Conservation (phyloP, 2,329 filamentous ascomycete genomes). For the Aureobasidium mangrovei region DNA sequence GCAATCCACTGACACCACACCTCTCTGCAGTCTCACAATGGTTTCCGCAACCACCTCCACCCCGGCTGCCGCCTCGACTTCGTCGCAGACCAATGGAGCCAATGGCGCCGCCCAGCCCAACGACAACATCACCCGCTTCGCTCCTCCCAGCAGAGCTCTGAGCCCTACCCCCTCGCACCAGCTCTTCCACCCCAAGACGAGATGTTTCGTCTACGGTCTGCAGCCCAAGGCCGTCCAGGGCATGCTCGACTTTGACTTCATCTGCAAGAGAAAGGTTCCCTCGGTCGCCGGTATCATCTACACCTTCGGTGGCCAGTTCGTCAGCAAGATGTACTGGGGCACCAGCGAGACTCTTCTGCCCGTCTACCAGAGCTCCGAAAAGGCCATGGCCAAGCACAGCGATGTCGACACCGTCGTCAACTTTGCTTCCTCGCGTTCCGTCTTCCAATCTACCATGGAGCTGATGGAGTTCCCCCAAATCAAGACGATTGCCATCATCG, state of each 20-base stretch:
- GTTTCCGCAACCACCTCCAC: constrained; percentile 22
- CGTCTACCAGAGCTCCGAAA: constrained; percentile 89
- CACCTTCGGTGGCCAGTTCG: constrained; percentile 98
- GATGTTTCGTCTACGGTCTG: constrained; percentile 99
- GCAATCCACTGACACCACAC: not conserved
- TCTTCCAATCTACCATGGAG: constrained; percentile 98
- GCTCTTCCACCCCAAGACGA: constrained; percentile 98
- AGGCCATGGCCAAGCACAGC: constrained; percentile 91
- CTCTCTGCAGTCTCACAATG: constrained; percentile 30
- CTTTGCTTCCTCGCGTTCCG: constrained; percentile 97
- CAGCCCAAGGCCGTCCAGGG: constrained; percentile 67
- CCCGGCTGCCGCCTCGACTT: constrained; percentile 21
- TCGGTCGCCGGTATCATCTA: constrained; percentile 99
- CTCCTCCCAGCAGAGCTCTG: constrained; percentile 81
- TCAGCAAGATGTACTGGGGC: constrained; percentile 99
- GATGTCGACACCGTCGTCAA: constrained; percentile 98
- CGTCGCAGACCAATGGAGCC: constrained; percentile 18
- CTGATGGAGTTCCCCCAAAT: constrained; percentile 95
- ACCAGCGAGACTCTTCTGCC: constrained; percentile 97
- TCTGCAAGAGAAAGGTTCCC: constrained; percentile 95
- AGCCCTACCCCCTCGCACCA: constrained; percentile 81
- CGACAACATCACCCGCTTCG: constrained; percentile 97
- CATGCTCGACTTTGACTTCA: constrained; percentile 97
- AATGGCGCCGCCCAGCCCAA: constrained; percentile 48
- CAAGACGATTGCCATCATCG: constrained; percentile 98